phyloP scores from a whole-genome alignment of 108 stramenopile genomes.

The Skeletonema marinoi region DNA sequence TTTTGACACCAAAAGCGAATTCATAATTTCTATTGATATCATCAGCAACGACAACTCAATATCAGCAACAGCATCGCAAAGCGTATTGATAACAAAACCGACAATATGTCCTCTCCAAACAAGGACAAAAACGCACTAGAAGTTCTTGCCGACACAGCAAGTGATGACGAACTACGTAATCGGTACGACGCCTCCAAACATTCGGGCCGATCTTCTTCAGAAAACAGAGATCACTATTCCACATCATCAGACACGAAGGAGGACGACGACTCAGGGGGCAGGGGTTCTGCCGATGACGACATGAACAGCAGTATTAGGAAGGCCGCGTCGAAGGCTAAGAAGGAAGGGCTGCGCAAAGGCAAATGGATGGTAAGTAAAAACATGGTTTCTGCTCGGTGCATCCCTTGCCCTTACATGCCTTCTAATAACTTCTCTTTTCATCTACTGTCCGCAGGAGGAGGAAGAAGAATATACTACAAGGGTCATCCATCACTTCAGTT shows the following conservation, averaged over 20 bases:
- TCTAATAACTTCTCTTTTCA: neutral
- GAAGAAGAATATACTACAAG: constrained; percentile 90
- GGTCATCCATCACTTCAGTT: constrained; percentile 93
- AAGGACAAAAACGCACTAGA: constrained; percentile 5
- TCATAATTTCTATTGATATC: no score
- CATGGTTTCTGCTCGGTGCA: neutral
- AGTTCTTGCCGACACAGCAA: constrained; percentile 34
- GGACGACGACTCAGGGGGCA: constrained; percentile 19
- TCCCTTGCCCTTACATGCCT: neutral
- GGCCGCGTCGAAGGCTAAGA: neutral
- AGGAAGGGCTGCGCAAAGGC: constrained; percentile 62
- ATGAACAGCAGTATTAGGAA: constrained; percentile 1
- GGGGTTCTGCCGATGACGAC: constrained; percentile 6
- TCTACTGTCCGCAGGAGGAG: constrained; percentile 54
- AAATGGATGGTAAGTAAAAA: constrained; percentile 80
- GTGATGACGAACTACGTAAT: constrained; percentile 14
- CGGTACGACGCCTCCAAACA: constrained; percentile 1
- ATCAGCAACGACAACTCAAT: neutral
- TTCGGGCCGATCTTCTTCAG: neutral
- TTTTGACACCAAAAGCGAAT: no score
- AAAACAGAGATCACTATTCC: neutral
- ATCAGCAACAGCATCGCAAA: neutral
- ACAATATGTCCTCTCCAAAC: neutral
- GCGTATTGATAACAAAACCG: neutral
- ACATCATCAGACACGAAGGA: constrained; percentile 1